Evolutionary conservation across 2,329 filamentous ascomycete species (phyloP), one percentile per base, ranked within the genome.

Genomic region (Ilyonectria sp.): DNA sequence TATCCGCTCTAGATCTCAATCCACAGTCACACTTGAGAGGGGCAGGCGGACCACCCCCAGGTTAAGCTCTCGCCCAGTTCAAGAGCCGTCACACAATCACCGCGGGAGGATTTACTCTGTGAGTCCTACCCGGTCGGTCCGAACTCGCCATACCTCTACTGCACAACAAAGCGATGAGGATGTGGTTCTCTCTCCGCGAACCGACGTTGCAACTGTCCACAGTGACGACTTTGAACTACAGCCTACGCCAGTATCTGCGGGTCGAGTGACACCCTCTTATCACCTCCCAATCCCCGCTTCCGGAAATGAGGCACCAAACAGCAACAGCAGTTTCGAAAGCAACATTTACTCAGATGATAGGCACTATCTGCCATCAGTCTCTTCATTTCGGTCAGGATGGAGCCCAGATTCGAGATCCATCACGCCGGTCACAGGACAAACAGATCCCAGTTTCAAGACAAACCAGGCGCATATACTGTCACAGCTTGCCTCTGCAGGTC

Each of bases 151-250:
- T n/a, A 23, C 17, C 9, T 31, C 10, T 37, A 56, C 56, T 17
- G 21, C 47, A 7, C 19, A 26, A 21, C 47, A n/a, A 31, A 35
- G 21, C 23, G 55, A 29, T 7, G 29, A 10, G 11, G 58, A 65
- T 10, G 69, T 67, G 31, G 26, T 40, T 4, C 47, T 68, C 13
- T 80, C 78, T 5, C 68, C 77, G 6, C 65, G 63, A 23, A 79
- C 77, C 4, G 74, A 76, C 43, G 69, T 68, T 33, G 81, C 81
- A 13, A 82, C 80, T 2, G 80, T 83, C 5, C 76, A 79, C 46
- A 81, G 76, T 31, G 80, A 83, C 37, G 80, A 82, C 59, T 82
- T 76, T 33, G 68, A 78, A 8, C 54, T 72, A 6, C 43, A 63
- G 6, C 33, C 69, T 19, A 59, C 61, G 21, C 50, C 60, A 10